Percentiles rank a stretch among this genome's conserved stretches.
Conservation (phyloP, 371 early-diverging fungal species). For the Lichtheimia corymbifera region DNA sequence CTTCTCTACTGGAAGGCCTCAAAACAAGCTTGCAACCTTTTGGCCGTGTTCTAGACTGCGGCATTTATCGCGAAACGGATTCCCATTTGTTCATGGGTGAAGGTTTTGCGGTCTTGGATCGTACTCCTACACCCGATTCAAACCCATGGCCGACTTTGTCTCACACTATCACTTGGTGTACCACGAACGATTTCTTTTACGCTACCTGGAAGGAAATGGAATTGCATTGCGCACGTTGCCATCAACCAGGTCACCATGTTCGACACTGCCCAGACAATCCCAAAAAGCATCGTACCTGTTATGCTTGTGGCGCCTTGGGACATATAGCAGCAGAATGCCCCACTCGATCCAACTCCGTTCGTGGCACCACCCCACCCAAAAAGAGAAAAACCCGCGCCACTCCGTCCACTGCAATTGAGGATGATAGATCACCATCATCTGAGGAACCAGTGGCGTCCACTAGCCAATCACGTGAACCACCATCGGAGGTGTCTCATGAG, state of each 20-base stretch:
- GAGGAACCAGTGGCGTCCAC: too few species aligned
- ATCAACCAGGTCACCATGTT: constrained; percentile 1
- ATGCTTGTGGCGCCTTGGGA: background rate
- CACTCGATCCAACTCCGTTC: background rate
- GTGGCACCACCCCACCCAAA: too few species aligned
- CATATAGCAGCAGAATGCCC: constrained; percentile 5
- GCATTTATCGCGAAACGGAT: background rate
- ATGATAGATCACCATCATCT: background rate
- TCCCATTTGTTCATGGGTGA: background rate
- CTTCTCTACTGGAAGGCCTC: too few species aligned
- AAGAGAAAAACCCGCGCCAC: too few species aligned
- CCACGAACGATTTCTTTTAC: background rate
- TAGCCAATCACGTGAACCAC: too few species aligned
- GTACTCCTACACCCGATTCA: background rate
- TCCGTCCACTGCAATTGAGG: background rate
- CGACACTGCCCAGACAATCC: constrained; percentile 4
- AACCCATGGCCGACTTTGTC: background rate
- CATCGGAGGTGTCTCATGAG: too few species aligned
- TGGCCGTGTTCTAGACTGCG: background rate
- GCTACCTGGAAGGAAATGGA: too few species aligned
- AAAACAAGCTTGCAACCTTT: background rate
- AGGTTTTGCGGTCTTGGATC: background rate
- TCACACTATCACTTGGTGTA: constrained; percentile 3
- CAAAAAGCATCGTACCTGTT: background rate
- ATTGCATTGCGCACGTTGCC: constrained; percentile 8